Percentiles rank a stretch among this genome's conserved stretches.
phyloP scores from a whole-genome alignment of 306 rosid species.

The Arachis stenosperma region DNA sequence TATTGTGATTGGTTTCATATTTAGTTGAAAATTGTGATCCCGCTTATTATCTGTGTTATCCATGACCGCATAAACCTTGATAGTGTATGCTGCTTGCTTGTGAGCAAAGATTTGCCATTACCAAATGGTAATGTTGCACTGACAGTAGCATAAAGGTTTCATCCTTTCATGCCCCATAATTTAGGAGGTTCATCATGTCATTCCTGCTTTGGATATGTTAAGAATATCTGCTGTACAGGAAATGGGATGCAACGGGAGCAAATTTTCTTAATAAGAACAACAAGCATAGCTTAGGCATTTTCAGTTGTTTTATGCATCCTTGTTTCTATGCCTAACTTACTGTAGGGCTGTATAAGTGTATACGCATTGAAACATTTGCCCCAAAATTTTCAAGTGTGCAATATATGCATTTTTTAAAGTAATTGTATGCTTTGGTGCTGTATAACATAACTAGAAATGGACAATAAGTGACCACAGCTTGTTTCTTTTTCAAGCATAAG shows the following conservation, averaged over 20 bases:
- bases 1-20: conserved; percentile 6
- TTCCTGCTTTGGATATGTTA: neutral
- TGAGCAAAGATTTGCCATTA: neutral
- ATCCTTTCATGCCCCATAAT: neutral
- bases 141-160: neutral
- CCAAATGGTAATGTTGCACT: neutral
- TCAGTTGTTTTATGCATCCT: neutral
- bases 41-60: conserved; percentile 1
- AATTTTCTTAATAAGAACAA: conserved; percentile 1
- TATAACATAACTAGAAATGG: conserved; percentile 19
- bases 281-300: neutral
- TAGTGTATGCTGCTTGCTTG: conserved; percentile 19
- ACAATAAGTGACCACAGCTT: neutral
- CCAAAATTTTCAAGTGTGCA: conserved; percentile 9
- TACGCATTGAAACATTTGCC: conserved; percentile 6
- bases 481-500: conserved; percentile 16
- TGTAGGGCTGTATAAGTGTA: too few species aligned
- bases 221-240: neutral
- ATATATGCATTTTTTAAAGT: conserved; percentile 9
- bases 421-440: conserved; percentile 16
- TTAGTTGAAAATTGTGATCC: neutral
- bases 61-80: neutral
- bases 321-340: conserved; percentile 1
- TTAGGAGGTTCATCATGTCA: conserved; percentile 23
- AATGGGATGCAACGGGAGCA: neutral